phyloP scores from a whole-genome alignment of 345 rosid species.

The Syzygium grande region DNA sequence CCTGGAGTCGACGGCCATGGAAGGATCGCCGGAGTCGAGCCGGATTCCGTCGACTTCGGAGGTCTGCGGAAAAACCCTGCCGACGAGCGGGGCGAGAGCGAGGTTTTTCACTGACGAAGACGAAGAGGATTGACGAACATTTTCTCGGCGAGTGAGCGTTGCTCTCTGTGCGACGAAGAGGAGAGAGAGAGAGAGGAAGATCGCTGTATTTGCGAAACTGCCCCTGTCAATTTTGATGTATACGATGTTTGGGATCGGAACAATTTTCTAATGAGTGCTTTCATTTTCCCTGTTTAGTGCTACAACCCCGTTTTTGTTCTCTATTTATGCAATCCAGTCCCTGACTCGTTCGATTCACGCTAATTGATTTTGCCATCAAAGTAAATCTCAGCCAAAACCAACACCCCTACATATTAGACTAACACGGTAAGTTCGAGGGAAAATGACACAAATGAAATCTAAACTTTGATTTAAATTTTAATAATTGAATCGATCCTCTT shows the following conservation, averaged over 20 bases:
- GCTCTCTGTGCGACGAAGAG: background rate
- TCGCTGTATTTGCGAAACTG: background rate
- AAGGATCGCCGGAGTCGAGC: background rate
- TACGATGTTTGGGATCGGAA: background rate
- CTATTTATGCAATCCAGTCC: background rate
- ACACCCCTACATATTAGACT: too few relatives aligned
- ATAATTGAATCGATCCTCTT: too few relatives aligned
- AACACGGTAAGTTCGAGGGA: background rate
- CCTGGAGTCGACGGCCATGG: background rate
- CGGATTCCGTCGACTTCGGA: background rate
- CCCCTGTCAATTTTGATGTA: background rate
- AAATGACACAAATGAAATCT: too few relatives aligned
- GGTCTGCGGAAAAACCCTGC: background rate
- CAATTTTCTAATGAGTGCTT: background rate
- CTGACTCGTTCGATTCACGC: background rate
- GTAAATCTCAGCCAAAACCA: background rate
- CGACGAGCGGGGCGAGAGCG: background rate
- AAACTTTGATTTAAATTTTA: too few relatives aligned
- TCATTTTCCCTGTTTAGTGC: background rate
- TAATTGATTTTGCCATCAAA: background rate
- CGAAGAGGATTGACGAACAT: background rate
- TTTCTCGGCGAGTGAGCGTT: background rate
- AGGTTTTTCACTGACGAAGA: background rate
- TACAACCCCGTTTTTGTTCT: background rate
- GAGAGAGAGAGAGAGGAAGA: background rate